Evolutionary conservation across 495 filamentous ascomycete genomes (phyloP), one percentile per base, ranked within the genome.

Genomic region (Chlorociboria aeruginascens): DNA sequence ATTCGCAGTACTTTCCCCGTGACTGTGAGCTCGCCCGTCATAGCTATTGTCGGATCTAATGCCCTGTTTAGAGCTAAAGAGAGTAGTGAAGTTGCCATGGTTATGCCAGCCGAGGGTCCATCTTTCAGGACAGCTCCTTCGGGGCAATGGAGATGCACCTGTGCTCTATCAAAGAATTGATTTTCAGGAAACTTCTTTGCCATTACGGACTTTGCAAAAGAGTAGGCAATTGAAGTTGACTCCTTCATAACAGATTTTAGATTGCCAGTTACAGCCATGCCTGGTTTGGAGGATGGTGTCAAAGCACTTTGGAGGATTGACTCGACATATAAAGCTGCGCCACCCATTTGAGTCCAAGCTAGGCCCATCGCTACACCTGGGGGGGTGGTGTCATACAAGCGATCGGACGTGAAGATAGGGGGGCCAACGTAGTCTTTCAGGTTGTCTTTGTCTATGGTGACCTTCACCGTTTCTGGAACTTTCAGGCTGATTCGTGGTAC

Each of bases 351-450:
- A n/a, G 93, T 97, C 90, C 89, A 96, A 41, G 93, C 93, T 46
- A 99, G 79, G 53, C 93, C 93, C 93, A 99, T 99, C 33, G 88
- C 88, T 32, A 99, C 93, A 63, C 93, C 93, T n/a, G 92, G 79
- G 7, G 93, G 93, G 47, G 89, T 94, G 34, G 77, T 77, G 58
- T 97, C 93, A 67, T 96, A 99, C 46, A 99, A 74, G 41, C 93
- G 80, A 66, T 99, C 93, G 9, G 90, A 83, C 14, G 87, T 99
- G 67, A 95, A 99, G 32, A 96, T 73, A 2, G 92, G 88, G 1
- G 93, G 89, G 12, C 93, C 93, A 53, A 99, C 93, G 63, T 95
- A 99, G 64, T 99, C 93, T 64, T 93, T 92, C 53, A 99, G 68
- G 50, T 87, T 94, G 35, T 92, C 86, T 65, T 85, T 93, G 62